Evolutionary conservation across 139 green algal species (phyloP).

Genomic region (Desmodesmus armatus): DNA sequence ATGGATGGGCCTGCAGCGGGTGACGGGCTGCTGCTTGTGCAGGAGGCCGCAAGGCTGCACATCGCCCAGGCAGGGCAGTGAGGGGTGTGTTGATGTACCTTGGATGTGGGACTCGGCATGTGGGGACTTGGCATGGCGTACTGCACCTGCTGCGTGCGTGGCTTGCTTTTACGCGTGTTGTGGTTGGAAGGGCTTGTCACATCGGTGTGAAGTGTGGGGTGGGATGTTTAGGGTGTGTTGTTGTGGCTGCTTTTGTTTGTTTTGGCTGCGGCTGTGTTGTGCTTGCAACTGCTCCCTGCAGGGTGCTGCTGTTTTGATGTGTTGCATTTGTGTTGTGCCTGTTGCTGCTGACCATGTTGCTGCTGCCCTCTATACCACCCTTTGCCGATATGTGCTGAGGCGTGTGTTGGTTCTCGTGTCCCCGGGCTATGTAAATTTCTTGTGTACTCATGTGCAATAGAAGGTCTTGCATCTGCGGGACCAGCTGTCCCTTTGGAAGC

Average conservation of each 20-base stretch:
- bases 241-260: neutral
- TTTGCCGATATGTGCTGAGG: too few relatives aligned
- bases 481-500: too few relatives aligned
- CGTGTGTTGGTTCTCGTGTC: too few relatives aligned
- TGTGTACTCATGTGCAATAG: too few relatives aligned
- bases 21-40: neutral
- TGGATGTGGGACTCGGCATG: neutral
- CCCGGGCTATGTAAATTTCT: too few relatives aligned
- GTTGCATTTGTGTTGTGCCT: neutral
- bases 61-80: neutral
- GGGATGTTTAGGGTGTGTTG: neutral
- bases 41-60: slow-evolving; percentile 18
- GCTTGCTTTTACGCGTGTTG: neutral
- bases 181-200: neutral
- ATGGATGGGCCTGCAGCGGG: neutral
- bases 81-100: neutral
- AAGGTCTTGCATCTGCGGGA: too few relatives aligned
- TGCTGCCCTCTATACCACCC: too few relatives aligned
- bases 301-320: neutral
- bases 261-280: too few relatives aligned
- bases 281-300: too few relatives aligned
- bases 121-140: neutral
- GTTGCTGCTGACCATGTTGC: too few relatives aligned
- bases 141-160: neutral
- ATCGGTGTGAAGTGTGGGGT: too few relatives aligned